phyloP scores from a whole-genome alignment of 108 stramenopile species.

The Cyclotella cryptica region DNA sequence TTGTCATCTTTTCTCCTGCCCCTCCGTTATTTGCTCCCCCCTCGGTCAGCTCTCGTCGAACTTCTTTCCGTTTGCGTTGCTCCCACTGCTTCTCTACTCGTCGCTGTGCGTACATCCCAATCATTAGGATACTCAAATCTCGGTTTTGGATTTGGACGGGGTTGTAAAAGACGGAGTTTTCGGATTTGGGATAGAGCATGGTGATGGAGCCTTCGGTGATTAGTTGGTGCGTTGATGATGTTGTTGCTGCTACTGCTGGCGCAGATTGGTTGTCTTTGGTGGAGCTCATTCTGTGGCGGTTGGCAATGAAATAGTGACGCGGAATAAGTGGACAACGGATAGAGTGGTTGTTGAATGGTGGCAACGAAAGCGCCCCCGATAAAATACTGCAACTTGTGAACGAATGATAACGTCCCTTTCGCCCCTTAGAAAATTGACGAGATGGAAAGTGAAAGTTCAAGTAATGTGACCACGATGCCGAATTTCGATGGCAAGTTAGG shows the following conservation, averaged over 20 bases:
- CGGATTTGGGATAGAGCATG: slow-evolving; percentile 77
- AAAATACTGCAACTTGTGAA: not conserved
- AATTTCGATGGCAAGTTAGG: not conserved
- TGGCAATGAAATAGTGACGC: not conserved
- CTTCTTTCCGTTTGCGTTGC: slow-evolving; percentile 61
- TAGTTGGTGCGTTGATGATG: slow-evolving; percentile 5
- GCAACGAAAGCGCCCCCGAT: not conserved
- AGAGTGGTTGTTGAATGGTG: not conserved
- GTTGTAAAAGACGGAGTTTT: slow-evolving; percentile 96
- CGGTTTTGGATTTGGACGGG: slow-evolving; percentile 98
- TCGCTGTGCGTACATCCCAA: slow-evolving; percentile 86
- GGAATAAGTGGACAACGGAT: not conserved
- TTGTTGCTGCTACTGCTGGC: not conserved
- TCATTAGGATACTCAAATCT: slow-evolving; percentile 92
- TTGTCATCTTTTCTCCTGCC: slow-evolving; percentile 14
- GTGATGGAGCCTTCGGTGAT: slow-evolving; percentile 69
- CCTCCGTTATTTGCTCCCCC: not conserved
- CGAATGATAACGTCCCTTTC: not conserved
- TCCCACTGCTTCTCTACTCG: slow-evolving; percentile 66
- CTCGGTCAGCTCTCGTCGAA: slow-evolving; percentile 32
- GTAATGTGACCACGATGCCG: not conserved
- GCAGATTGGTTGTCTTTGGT: not conserved
- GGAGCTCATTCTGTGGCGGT: not conserved
- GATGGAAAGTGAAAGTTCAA: not conserved
- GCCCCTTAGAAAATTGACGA: no score